These are phyloP conservation scores for Zygosaccharomyces pseudorouxii DNA, from an alignment of 805 yeast genomes.

Conservation along the genomic window DNA sequence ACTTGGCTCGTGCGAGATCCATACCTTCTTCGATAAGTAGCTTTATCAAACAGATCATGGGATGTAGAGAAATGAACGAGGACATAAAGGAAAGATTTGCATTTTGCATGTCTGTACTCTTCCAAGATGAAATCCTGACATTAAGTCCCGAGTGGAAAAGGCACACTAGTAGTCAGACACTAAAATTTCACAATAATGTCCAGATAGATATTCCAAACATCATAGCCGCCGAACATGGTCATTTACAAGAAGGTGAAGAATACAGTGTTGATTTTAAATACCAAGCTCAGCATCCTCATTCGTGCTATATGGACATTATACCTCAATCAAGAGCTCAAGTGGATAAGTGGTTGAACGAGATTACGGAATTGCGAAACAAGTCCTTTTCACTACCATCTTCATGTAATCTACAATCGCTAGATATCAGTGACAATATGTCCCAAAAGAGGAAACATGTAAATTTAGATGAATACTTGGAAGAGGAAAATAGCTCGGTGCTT, in stretches of 20 bases:
- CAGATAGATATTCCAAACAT: conserved; percentile 25
- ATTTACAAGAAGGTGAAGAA: conserved; percentile 9
- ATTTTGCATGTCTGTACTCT: conserved; percentile 16
- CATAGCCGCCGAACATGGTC: conserved; percentile 10
- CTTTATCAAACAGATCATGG: conserved; percentile 15
- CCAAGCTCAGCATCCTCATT: conserved; percentile 17
- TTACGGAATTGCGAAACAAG: conserved; percentile 11
- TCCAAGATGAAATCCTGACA: conserved; percentile 17
- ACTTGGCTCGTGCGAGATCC: conserved; percentile 19
- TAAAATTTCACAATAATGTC: conserved; percentile 15
- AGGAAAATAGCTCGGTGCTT: conserved; percentile 17
- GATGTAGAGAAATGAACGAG: conserved; percentile 13
- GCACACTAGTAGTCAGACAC: conserved; percentile 12
- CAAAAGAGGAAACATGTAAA: conserved; percentile 22
- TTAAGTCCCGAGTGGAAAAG: conserved; percentile 1
- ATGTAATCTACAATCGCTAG: conserved; percentile 19
- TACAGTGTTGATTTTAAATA: conserved; percentile 20
- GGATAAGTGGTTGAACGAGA: conserved; percentile 20
- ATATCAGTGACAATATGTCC: conserved; percentile 14
- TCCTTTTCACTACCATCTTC: conserved; percentile 15
- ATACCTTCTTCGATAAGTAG: conserved; percentile 21
- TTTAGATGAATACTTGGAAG: conserved; percentile 18
- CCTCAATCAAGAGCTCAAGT: conserved; percentile 21
- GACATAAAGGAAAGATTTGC: conserved; percentile 14
- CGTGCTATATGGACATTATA: conserved; percentile 20